These are phyloP conservation scores for Trifolium pratense DNA, from an alignment of 306 rosid genomes.

Conservation along the genomic window DNA sequence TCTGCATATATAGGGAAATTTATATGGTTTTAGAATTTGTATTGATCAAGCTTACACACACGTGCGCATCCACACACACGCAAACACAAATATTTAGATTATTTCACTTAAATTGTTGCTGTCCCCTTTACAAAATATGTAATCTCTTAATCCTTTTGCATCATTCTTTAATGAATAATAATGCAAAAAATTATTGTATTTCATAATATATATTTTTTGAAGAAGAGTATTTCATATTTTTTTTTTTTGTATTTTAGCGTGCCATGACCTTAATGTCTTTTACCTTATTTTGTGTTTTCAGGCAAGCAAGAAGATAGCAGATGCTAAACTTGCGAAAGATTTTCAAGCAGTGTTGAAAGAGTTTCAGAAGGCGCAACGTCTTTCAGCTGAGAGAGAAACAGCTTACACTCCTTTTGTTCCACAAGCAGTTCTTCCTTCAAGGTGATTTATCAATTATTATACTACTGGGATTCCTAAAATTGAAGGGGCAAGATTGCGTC, in stretches of 20 bases:
- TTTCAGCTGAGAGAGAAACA: conserved; percentile 97
- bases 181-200: neutral
- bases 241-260: conserved; percentile 8
- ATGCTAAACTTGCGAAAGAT: conserved; percentile 98
- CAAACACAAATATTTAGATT: neutral
- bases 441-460: conserved; percentile 51
- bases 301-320: conserved; percentile 96
- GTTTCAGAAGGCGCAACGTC: conserved; percentile 97
- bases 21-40: conserved; percentile 32
- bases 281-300: conserved; percentile 43
- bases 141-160: neutral
- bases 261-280: conserved; percentile 30
- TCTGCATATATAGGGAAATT: conserved; percentile 29
- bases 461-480: conserved; percentile 28
- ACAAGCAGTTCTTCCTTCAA: conserved; percentile 79
- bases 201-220: conserved; percentile 5
- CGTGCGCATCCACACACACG: neutral
- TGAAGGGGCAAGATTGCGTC: conserved; percentile 13
- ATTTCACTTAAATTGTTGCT: conserved; percentile 6
- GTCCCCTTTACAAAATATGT: neutral
- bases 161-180: conserved; percentile 13
- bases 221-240: too few species aligned
- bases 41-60: neutral
- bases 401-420: conserved; percentile 88
- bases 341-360: conserved; percentile 95